Conservation (phyloP, 176 grass and related monocot genomes). For the Oryza meridionalis region DNA sequence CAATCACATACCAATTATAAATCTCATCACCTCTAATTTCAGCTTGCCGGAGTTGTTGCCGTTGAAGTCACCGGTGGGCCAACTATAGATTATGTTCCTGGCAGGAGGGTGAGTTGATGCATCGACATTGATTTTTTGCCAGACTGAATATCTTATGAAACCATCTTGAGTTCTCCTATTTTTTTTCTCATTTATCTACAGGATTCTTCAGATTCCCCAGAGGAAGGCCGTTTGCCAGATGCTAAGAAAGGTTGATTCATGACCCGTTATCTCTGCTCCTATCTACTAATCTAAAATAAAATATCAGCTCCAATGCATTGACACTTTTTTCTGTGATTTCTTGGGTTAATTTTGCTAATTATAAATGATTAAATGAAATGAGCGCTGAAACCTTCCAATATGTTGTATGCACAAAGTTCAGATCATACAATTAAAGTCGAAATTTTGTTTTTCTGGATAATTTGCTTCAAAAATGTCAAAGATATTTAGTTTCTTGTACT, state of each 20-base stretch:
- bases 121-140: neutral
- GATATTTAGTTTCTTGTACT: neutral
- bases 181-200: neutral
- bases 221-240: constrained; percentile 74
- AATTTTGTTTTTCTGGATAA: neutral
- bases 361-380: neutral
- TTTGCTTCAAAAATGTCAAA: neutral
- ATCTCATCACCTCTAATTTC: neutral
- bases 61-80: constrained; percentile 76
- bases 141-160: neutral
- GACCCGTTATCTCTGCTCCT: neutral
- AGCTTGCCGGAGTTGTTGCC: constrained; percentile 78
- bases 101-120: constrained; percentile 46
- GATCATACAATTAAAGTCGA: neutral
- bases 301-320: too few species aligned
- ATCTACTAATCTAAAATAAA: neutral
- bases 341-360: neutral
- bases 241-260: constrained; percentile 52
- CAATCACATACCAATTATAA: too few species aligned
- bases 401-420: neutral
- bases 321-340: neutral
- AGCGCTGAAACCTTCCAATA: neutral
- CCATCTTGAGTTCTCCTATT: neutral
- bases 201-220: constrained; percentile 54
- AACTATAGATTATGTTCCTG: constrained; percentile 63